A percentile compares a stretch with the other conserved stretches of the same genome.
Conservation (phyloP, 345 rosid genomes). For the Aquilaria malaccensis region DNA sequence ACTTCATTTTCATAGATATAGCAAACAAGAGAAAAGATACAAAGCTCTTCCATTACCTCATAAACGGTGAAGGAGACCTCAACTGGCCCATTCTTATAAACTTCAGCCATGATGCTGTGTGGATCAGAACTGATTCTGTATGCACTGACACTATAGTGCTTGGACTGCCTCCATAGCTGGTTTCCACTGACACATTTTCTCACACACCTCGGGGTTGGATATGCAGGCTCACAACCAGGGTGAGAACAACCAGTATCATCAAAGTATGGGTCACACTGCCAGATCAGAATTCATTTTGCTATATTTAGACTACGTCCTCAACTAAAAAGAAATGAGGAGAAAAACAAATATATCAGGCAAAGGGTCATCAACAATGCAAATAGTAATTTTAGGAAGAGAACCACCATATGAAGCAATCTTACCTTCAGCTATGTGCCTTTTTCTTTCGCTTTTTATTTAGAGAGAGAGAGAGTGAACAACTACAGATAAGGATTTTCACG, state of each 20-base stretch:
- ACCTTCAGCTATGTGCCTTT: no score
- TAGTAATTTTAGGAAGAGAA: no score
- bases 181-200: constrained; percentile 65
- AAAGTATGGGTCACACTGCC: constrained; percentile 91
- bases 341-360: constrained; percentile 6
- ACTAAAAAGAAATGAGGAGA: neutral
- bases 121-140: constrained; percentile 68
- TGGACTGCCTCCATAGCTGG: constrained; percentile 65
- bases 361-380: neutral
- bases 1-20: neutral
- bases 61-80: constrained; percentile 88
- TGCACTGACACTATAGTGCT: constrained; percentile 68
- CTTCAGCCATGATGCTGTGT: constrained; percentile 72
- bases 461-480: neutral
- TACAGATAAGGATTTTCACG: neutral
- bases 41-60: constrained; percentile 46
- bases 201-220: constrained; percentile 74
- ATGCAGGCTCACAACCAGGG: constrained; percentile 94
- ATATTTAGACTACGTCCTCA: neutral
- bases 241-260: constrained; percentile 86
- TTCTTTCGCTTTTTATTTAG: neutral
- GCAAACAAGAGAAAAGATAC: constrained; percentile 3
- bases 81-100: constrained; percentile 85
- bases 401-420: no score
- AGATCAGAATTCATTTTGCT: constrained; percentile 4